Percentiles rank a stretch among this genome's conserved stretches.
phyloP scores from a whole-genome alignment of 805 yeast species.

The Metschnikowia continentalis region DNA sequence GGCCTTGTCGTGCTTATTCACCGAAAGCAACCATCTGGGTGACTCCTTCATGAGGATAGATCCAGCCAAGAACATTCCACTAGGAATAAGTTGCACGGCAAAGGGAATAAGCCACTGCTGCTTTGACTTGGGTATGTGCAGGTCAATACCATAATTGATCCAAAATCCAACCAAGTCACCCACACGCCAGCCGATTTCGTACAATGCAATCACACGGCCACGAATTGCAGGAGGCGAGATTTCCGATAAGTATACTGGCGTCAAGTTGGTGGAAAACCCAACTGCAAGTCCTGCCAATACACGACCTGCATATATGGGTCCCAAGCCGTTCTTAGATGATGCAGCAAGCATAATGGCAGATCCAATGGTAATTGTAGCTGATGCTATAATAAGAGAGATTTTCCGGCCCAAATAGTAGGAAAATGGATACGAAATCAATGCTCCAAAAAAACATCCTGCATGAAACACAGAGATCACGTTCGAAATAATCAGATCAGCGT shows the following conservation, averaged over 20 bases:
- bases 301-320: conserved; percentile 36
- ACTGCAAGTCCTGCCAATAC: conserved; percentile 35
- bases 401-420: conserved; percentile 33
- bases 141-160: conserved; percentile 32
- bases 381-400: conserved; percentile 29
- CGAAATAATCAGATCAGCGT: conserved; percentile 23
- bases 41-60: conserved; percentile 31
- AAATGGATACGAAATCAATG: conserved; percentile 34
- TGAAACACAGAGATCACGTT: conserved; percentile 38
- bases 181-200: conserved; percentile 37
- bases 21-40: conserved; percentile 36
- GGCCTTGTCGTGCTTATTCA: conserved; percentile 29
- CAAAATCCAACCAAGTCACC: conserved; percentile 40
- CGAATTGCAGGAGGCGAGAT: conserved; percentile 35
- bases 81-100: conserved; percentile 36
- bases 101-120: conserved; percentile 39
- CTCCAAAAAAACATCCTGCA: conserved; percentile 39
- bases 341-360: conserved; percentile 37
- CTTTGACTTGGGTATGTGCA: conserved; percentile 22
- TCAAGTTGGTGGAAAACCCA: conserved; percentile 34
- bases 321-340: conserved; percentile 23
- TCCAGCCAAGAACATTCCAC: conserved; percentile 32
- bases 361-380: conserved; percentile 31
- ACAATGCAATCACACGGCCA: conserved; percentile 29
- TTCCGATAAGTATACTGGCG: conserved; percentile 35